Percentiles rank a stretch among this genome's conserved stretches.
Conservation (phyloP, 495 filamentous ascomycete species). For the Hypoxylon fuscum region DNA sequence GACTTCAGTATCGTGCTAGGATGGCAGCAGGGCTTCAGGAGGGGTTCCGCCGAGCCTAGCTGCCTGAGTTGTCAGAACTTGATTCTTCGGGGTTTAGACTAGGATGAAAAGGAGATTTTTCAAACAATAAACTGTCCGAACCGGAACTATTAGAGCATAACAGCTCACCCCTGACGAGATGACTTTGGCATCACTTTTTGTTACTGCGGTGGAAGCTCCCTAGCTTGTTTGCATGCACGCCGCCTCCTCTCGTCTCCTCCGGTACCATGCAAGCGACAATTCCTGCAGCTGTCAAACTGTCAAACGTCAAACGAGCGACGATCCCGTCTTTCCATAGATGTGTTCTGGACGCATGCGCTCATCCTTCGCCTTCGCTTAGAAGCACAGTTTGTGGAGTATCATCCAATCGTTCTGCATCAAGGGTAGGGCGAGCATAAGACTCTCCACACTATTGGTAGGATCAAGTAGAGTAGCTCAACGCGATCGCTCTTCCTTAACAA, state of each 20-base stretch:
- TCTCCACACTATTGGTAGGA: too few relatives aligned
- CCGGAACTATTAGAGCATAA: slow-evolving; percentile 19
- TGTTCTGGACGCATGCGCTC: slow-evolving; percentile 5
- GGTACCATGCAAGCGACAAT: slow-evolving; percentile 21
- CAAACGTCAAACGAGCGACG: slow-evolving; percentile 2
- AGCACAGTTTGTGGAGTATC: neutral
- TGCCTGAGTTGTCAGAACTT: slow-evolving; percentile 14
- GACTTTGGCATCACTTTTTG: slow-evolving; percentile 12
- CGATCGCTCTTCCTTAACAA: neutral
- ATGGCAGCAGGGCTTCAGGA: slow-evolving; percentile 18
- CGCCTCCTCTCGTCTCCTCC: slow-evolving; percentile 1
- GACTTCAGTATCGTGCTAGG: slow-evolving; percentile 16
- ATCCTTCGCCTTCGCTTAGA: slow-evolving; percentile 2
- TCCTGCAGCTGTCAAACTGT: slow-evolving; percentile 23
- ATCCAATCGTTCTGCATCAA: slow-evolving; percentile 14
- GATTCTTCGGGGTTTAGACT: slow-evolving; percentile 5
- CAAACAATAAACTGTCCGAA: slow-evolving; percentile 31
- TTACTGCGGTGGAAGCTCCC: slow-evolving; percentile 10
- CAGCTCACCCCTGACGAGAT: slow-evolving; percentile 25
- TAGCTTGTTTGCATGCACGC: slow-evolving; percentile 8
- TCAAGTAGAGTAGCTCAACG: slow-evolving; percentile 10
- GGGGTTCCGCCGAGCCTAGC: slow-evolving; percentile 1
- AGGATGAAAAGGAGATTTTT: slow-evolving; percentile 31
- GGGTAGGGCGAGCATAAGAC: too few relatives aligned
- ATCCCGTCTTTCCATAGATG: neutral